Evolutionary conservation across 1,284 basidiomycete genomes (phyloP).

Genomic region (Hypsizygus ulmarius): DNA sequence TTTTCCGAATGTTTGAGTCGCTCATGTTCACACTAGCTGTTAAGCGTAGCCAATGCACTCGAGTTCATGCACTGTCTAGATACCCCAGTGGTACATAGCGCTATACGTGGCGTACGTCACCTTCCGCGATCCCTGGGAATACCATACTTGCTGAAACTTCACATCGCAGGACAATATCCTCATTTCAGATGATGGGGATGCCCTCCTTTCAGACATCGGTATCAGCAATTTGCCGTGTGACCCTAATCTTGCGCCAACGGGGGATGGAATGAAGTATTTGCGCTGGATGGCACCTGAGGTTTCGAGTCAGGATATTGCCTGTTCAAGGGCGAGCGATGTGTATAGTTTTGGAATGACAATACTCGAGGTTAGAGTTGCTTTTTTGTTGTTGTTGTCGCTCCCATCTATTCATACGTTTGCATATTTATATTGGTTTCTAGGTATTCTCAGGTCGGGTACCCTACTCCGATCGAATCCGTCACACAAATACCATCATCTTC

Average conservation of each 20-base stretch:
- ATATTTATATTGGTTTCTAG: background rate
- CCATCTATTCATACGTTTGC: conserved; percentile 2
- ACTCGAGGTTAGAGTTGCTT: conserved; percentile 23
- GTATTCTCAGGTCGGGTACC: conserved; percentile 4
- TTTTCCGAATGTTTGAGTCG: background rate
- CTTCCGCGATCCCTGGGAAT: background rate
- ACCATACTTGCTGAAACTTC: background rate
- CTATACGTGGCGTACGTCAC: conserved; percentile 25
- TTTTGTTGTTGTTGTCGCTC: background rate
- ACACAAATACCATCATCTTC: background rate
- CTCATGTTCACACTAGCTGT: background rate
- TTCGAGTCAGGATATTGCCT: conserved; percentile 11
- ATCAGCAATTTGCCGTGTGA: conserved; percentile 21
- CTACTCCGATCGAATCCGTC: background rate
- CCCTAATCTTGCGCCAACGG: conserved; percentile 17
- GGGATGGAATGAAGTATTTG: conserved; percentile 12
- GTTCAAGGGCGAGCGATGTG: conserved; percentile 24
- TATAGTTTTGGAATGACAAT: conserved; percentile 32
- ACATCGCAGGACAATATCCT: conserved; percentile 26
- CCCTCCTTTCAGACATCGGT: conserved; percentile 26
- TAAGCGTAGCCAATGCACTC: conserved; percentile 22
- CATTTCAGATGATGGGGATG: conserved; percentile 21
- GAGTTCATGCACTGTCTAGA: conserved; percentile 22
- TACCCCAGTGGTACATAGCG: conserved; percentile 26
- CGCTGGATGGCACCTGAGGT: conserved; percentile 32